Conservation (phyloP, 768 basidiomycete species). For the Stropharia rugosoannulata region DNA sequence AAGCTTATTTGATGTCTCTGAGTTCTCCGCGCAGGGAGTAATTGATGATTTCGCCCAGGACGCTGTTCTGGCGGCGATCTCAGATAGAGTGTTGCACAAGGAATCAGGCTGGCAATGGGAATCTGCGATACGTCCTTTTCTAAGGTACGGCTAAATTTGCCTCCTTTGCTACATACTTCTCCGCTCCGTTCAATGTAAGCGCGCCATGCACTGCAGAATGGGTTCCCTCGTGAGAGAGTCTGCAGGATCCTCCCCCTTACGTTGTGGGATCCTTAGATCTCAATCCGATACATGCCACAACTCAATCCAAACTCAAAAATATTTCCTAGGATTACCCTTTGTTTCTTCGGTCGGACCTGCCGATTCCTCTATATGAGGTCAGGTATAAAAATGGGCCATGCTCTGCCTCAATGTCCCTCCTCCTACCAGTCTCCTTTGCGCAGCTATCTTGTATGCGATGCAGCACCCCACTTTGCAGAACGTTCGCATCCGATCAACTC, state of each 20-base stretch:
- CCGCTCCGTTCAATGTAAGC: constrained; percentile 39
- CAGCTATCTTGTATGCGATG: constrained; percentile 38
- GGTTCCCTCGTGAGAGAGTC: constrained; percentile 38
- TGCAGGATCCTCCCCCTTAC: constrained; percentile 36
- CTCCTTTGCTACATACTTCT: constrained; percentile 29
- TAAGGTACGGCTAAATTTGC: constrained; percentile 34
- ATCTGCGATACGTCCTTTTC: constrained; percentile 30
- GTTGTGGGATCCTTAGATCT: constrained; percentile 38
- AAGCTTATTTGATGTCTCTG: background rate
- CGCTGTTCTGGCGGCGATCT: constrained; percentile 28
- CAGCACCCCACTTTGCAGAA: constrained; percentile 76
- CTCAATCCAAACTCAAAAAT: constrained; percentile 60
- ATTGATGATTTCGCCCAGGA: too few species aligned
- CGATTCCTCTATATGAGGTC: constrained; percentile 27
- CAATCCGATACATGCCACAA: constrained; percentile 46
- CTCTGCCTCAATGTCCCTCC: constrained; percentile 17
- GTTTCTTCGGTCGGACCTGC: constrained; percentile 36
- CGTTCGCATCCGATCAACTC: constrained; percentile 75
- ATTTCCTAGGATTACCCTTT: constrained; percentile 37
- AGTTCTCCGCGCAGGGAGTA: background rate
- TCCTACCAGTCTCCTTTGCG: constrained; percentile 14
- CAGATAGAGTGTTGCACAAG: constrained; percentile 34
- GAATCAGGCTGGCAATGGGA: constrained; percentile 34
- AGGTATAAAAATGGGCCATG: constrained; percentile 16
- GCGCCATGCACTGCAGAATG: constrained; percentile 30